Evolutionary conservation across 2,329 filamentous ascomycete genomes (phyloP).

Genomic region (Colletotrichum neosansevieriae): DNA sequence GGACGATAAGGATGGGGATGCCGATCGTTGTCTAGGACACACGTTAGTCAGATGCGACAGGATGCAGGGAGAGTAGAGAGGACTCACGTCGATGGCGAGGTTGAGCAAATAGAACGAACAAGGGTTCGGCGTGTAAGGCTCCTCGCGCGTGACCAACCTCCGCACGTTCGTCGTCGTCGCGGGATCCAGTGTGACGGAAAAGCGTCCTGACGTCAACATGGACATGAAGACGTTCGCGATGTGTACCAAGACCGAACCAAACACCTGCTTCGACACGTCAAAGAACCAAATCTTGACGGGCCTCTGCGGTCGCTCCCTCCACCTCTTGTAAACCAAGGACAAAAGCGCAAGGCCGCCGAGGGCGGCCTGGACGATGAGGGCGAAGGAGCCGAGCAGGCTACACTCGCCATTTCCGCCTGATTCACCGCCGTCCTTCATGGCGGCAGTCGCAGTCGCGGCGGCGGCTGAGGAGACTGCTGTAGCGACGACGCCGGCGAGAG

Average conservation of each 20-base stretch:
- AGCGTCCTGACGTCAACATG: conserved; percentile 90
- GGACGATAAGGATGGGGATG: conserved; percentile 92
- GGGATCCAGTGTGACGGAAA: conserved; percentile 73
- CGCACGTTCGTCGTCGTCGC: conserved; percentile 52
- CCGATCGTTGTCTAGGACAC: conserved; percentile 85
- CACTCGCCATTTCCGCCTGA: conserved; percentile 77
- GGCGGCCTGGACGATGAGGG: conserved; percentile 88
- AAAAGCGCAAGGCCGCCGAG: conserved; percentile 86
- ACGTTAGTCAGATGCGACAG: conserved; percentile 4
- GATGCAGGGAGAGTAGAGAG: background rate
- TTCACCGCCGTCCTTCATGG: conserved; percentile 53
- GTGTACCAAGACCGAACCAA: conserved; percentile 92
- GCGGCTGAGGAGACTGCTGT: conserved; percentile 47
- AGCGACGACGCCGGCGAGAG: conserved; percentile 45
- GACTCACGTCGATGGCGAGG: conserved; percentile 91
- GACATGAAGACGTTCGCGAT: conserved; percentile 95
- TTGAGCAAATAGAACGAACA: conserved; percentile 98
- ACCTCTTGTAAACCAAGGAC: conserved; percentile 92
- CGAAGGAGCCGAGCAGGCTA: conserved; percentile 88
- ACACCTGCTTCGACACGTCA: conserved; percentile 96
- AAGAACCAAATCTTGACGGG: conserved; percentile 98
- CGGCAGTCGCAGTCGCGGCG: conserved; percentile 45
- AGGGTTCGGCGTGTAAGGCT: conserved; percentile 82
- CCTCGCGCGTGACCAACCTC: conserved; percentile 55
- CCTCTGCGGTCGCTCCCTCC: conserved; percentile 89